Evolutionary conservation across 1,284 basidiomycete species (phyloP).

Genomic region (Coniferiporia sulphurascens): DNA sequence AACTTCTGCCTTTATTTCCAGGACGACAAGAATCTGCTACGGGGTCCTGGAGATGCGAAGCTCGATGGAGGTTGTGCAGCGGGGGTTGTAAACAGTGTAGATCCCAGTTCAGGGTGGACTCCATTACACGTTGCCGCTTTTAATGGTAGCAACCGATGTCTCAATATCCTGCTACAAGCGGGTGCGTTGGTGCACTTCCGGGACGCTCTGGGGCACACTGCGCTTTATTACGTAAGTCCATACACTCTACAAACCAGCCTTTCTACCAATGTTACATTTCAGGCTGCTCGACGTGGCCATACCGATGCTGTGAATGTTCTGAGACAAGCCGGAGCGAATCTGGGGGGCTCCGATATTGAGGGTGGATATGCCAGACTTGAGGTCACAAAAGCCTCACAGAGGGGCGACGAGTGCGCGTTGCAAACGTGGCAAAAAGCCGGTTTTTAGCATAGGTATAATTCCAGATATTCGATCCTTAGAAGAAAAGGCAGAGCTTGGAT

Average conservation of each 20-base stretch:
- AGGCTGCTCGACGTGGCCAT: constrained; percentile 70
- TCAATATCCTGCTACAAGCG: constrained; percentile 59
- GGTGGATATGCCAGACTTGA: constrained; percentile 52
- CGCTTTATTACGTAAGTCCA: constrained; percentile 67
- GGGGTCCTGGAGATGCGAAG: constrained; percentile 11
- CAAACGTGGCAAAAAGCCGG: constrained; percentile 51
- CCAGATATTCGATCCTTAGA: no score
- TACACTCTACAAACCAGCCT: neutral
- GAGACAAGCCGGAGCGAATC: constrained; percentile 70
- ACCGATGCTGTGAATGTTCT: constrained; percentile 59
- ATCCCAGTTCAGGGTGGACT: constrained; percentile 63
- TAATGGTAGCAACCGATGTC: constrained; percentile 54
- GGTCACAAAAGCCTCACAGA: constrained; percentile 40
- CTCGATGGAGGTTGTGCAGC: constrained; percentile 34
- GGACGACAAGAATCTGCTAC: constrained; percentile 24
- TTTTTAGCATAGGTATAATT: constrained; percentile 14
- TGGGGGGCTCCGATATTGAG: constrained; percentile 63
- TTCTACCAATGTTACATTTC: constrained; percentile 1
- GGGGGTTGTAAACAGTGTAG: constrained; percentile 66
- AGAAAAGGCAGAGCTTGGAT: neutral
- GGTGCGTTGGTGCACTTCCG: constrained; percentile 87
- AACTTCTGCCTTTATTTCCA: constrained; percentile 46
- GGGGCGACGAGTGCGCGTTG: constrained; percentile 40
- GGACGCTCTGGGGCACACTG: constrained; percentile 75
- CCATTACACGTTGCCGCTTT: constrained; percentile 80